These are phyloP conservation scores for Haplosporangium gracile DNA, from an alignment of 192 early-diverging fungal genomes.

Conservation along the genomic window DNA sequence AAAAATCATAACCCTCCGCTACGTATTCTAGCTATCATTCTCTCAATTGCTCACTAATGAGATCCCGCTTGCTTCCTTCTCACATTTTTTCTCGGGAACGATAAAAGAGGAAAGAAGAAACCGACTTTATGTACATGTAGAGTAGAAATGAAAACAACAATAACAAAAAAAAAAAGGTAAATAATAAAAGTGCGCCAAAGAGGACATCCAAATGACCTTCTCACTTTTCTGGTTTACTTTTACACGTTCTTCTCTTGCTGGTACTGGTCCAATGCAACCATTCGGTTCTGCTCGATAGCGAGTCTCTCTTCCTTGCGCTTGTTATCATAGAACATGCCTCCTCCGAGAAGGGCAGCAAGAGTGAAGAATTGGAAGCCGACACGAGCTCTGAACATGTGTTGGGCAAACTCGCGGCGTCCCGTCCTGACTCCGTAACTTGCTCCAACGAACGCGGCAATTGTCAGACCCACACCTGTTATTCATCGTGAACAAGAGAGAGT, in stretches of 20 bases:
- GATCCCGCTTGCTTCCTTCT: neutral
- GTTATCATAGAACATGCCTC: slow-evolving; percentile 50
- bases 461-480: slow-evolving; percentile 45
- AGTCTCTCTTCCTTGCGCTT: slow-evolving; percentile 55
- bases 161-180: neutral
- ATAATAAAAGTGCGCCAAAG: neutral
- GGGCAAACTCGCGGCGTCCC: slow-evolving; percentile 54
- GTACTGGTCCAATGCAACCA: slow-evolving; percentile 29
- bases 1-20: neutral
- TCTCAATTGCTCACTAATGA: neutral
- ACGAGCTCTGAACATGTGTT: slow-evolving; percentile 57
- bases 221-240: neutral
- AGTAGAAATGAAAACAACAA: neutral
- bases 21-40: too few relatives aligned
- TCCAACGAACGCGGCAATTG: slow-evolving; percentile 53
- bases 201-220: too few relatives aligned
- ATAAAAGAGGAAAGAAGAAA: slow-evolving; percentile 6
- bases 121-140: neutral
- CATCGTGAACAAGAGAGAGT: neutral
- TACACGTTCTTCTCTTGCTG: slow-evolving; percentile 26
- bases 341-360: slow-evolving; percentile 41
- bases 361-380: slow-evolving; percentile 56
- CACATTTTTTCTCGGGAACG: neutral
- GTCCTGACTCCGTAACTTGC: slow-evolving; percentile 55
- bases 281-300: slow-evolving; percentile 28